Conservation (phyloP, 2,329 filamentous ascomycete genomes). For the Myotisia sp. region DNA sequence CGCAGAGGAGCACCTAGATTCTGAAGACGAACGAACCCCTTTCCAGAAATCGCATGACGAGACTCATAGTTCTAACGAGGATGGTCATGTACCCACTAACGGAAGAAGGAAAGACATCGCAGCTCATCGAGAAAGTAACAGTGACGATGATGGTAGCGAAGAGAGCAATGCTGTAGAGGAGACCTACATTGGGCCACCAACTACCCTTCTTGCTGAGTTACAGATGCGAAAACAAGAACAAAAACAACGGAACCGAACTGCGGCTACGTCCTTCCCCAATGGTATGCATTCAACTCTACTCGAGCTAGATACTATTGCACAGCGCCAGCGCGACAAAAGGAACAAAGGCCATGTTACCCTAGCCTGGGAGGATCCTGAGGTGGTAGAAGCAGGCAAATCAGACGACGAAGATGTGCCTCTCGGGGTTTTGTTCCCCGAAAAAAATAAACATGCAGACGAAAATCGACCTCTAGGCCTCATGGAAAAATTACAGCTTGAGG, state of each 20-base stretch:
- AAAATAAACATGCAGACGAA: conserved; percentile 19
- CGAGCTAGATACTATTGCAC: conserved; percentile 77
- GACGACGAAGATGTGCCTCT: conserved; percentile 79
- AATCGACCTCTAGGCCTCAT: conserved; percentile 33
- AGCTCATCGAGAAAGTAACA: conserved; percentile 16
- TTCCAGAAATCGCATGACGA: conserved; percentile 13
- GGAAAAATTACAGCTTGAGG: conserved; percentile 68
- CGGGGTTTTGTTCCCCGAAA: conserved; percentile 56
- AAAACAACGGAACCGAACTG: conserved; percentile 60
- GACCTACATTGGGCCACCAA: conserved; percentile 56
- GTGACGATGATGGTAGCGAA: conserved; percentile 35
- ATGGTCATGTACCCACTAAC: no score
- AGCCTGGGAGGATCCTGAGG: conserved; percentile 62
- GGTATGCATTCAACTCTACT: conserved; percentile 86
- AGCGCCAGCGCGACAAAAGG: conserved; percentile 64
- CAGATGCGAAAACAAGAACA: conserved; percentile 83
- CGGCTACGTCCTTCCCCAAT: conserved; percentile 48
- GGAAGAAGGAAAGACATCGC: conserved; percentile 4
- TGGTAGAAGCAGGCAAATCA: conserved; percentile 25
- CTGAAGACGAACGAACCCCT: conserved; percentile 9
- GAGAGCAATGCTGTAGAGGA: conserved; percentile 32
- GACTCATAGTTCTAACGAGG: no score
- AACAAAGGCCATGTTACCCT: conserved; percentile 65
- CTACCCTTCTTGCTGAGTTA: conserved; percentile 81
- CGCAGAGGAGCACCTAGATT: conserved; percentile 14